A percentile compares a stretch with the other conserved stretches of the same genome.
phyloP scores from a whole-genome alignment of 2,329 filamentous ascomycete species.

The Fusarium neocosmosporiellum region DNA sequence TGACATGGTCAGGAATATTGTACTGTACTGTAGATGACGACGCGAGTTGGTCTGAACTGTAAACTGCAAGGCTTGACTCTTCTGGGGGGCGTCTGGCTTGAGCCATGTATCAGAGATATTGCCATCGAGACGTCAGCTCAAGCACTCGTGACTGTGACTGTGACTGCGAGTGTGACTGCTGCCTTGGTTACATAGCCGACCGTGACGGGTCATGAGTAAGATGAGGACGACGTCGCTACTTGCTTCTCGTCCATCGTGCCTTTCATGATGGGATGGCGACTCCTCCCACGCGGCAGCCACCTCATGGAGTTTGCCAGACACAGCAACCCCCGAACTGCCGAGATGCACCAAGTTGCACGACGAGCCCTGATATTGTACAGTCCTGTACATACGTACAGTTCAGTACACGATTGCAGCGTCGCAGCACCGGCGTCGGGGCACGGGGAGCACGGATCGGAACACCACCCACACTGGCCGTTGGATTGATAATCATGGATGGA shows the following conservation, averaged over 20 bases:
- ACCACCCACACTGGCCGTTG: background rate
- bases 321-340: slow-evolving; percentile 4
- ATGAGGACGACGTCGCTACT: background rate
- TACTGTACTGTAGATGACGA: background rate
- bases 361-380: background rate
- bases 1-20: background rate
- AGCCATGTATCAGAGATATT: slow-evolving; percentile 9
- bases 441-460: slow-evolving; percentile 1
- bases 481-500: slow-evolving; percentile 1
- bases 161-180: background rate
- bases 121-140: slow-evolving; percentile 2
- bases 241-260: background rate
- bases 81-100: background rate
- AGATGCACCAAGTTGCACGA: background rate
- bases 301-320: background rate
- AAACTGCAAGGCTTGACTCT: background rate
- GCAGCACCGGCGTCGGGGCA: background rate
- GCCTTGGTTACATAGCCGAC: background rate
- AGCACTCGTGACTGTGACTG: background rate
- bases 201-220: background rate
- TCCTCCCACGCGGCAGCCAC: slow-evolving; percentile 8
- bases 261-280: background rate
- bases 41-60: background rate
- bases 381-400: background rate
- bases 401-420: background rate